Evolutionary conservation across 2,329 filamentous ascomycete genomes (phyloP), one percentile per base, ranked within the genome.

Genomic region (Xylaria multiplex): DNA sequence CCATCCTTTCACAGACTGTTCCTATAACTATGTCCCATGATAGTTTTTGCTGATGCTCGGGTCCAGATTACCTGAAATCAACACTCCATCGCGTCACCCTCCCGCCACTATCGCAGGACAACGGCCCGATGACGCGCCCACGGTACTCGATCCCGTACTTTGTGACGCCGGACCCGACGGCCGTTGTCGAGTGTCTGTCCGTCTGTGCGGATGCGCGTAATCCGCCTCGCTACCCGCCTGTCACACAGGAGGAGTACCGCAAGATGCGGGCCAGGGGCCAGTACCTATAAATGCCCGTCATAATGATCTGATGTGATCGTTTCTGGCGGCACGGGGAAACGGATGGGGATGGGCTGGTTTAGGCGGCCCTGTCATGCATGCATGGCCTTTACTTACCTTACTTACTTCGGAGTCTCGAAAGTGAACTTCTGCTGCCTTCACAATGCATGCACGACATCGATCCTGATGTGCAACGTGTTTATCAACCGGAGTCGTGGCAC

Each of bases 111-210:
- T 16, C 30, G 14, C n/a, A 6, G 22, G 45, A 37, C 3, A 16
- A n/a, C 16, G 37, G 50, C 8, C 73, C 78, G 3, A 82, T 85
- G 78, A 85, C 83, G 2, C 76, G 78, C 37, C 79, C 82, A 22
- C 77, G 87, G 14, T 89, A 86, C 68, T 88, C 86, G 8, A 88
- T 89, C 59, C 85, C 86, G 0, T 89, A 88, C 71, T 89, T 89
- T 62, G 79, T 88, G 37, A 76, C 79, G 6, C 84, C 86, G 0
- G 82, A 87, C 67, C 77, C 81, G 2, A 78, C 82, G 49, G 77
- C 80, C 3, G 74, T 84, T 8, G 84, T 89, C 58, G 83, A 86
- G 70, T 86, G 83, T 69, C 78, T 88, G 52, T 79, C 81, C 0
- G 80, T 80, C 5, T 85, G 83, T 67, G 78, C 76, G 24, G 78